Evolutionary conservation across 305 asterid genomes (phyloP).

Genomic region (Solanum hybrid): DNA sequence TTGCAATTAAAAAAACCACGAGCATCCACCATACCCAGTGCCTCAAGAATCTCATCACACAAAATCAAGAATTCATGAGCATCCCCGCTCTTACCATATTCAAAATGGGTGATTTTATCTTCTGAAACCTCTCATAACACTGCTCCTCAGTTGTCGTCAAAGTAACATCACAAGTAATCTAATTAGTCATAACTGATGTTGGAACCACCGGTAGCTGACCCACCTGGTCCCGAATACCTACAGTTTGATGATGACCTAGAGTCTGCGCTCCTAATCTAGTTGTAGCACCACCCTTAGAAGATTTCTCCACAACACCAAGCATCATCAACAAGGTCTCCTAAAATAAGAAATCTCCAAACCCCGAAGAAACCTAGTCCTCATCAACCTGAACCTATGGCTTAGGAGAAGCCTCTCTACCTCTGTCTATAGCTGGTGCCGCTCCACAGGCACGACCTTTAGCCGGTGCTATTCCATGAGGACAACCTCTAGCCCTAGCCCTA

Average conservation of each 20-base stretch:
- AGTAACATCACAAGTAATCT: not conserved
- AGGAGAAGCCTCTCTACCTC: not conserved
- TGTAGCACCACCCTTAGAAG: too few relatives aligned
- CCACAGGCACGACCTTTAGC: not conserved
- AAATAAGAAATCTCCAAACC: too few relatives aligned
- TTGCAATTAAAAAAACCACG: not conserved
- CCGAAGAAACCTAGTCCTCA: too few relatives aligned
- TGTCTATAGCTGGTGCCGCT: not conserved
- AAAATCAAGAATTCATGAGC: not conserved
- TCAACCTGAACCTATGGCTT: too few relatives aligned
- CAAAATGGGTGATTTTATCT: not conserved
- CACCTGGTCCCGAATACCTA: not conserved
- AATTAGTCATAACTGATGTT: too few relatives aligned
- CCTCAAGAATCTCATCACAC: not conserved
- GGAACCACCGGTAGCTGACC: not conserved
- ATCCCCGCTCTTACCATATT: not conserved
- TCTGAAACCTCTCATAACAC: not conserved
- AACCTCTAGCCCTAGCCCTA: not conserved
- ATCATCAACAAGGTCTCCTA: too few relatives aligned
- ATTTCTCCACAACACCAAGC: too few relatives aligned
- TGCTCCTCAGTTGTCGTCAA: not conserved
- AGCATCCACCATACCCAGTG: not conserved
- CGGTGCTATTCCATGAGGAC: not conserved
- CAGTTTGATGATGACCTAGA: not conserved
- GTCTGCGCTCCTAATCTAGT: not conserved